Evolutionary conservation across 1,284 basidiomycete genomes (phyloP).

Genomic region (Tilletia indica): DNA sequence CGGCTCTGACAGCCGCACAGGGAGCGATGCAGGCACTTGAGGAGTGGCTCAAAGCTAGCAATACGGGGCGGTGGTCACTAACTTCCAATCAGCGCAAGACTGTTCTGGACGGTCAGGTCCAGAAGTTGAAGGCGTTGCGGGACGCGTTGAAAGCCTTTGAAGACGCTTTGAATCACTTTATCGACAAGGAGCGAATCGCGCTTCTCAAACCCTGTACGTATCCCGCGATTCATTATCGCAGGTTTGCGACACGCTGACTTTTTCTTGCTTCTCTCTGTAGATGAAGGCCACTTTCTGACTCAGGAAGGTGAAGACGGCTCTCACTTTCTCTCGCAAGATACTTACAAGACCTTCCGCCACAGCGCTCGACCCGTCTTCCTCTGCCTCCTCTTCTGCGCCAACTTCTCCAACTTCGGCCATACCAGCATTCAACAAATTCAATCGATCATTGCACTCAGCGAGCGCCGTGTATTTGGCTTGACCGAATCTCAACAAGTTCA

Average conservation of each 20-base stretch:
- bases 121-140: neutral
- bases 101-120: neutral
- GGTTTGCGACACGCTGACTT: neutral
- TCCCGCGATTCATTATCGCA: neutral
- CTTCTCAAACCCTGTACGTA: conserved; percentile 60
- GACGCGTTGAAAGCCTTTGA: conserved; percentile 56
- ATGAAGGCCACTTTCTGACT: neutral
- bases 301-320: conserved; percentile 40
- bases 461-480: conserved; percentile 1
- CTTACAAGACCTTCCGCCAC: conserved; percentile 26
- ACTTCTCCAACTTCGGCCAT: conserved; percentile 59
- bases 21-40: conserved; percentile 56
- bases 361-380: conserved; percentile 60
- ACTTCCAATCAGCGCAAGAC: neutral
- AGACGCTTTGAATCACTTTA: conserved; percentile 21
- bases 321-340: conserved; percentile 41
- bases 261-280: neutral
- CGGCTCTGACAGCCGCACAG: conserved; percentile 59
- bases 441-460: neutral
- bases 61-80: conserved; percentile 60
- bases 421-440: conserved; percentile 58
- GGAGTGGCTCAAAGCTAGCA: conserved; percentile 50
- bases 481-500: neutral
- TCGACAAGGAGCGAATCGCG: conserved; percentile 59
- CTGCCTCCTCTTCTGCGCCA: conserved; percentile 61